Evolutionary conservation across 1,284 basidiomycete species (phyloP), one percentile per base, ranked within the genome.

Genomic region (Exobasidium rhododendri): DNA sequence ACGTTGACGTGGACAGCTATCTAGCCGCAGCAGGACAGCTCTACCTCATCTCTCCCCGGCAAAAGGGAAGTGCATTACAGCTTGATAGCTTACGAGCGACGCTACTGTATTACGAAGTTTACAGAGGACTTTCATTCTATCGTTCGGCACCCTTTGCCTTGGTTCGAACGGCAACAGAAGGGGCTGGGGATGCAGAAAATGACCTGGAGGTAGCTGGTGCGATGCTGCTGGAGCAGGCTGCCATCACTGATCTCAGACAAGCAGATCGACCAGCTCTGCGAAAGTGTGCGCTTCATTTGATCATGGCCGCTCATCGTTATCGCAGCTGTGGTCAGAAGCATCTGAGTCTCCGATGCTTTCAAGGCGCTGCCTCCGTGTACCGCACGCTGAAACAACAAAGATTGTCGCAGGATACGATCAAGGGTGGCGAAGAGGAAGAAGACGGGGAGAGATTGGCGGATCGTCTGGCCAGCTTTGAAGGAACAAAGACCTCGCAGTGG

Each of bases 181-280:
- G 49, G 1, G n/a, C 29, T 13, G 35, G 32, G 10, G 53, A 60
- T 20, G 24, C 43, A 28, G 40, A 59, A 4, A 56, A 61, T 2
- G 69, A 68, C 2, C 83, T 85, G 29, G 84, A 85, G 65, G 79
- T 85, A 2, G 78, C 82, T 0, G 78, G 81, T 13, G 84, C 83
- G 0, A 77, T 85, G 10, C 70, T 85, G 59, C 75, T 85, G 4
- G 84, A 85, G 65, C 83, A 84, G 68, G 83, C 84, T 0, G 84
- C 83, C 0, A 52, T 80, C 1, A 76, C 81, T 0, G 81, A 83
- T 59, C 64, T 83, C 7, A 77, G 78, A 45, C 73, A 69, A 2
- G 22, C 57, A 32, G 70, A 79, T 59, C 73, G 4, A 67, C 78
- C 73, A 59, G 69, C 63, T 69, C 75, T 71, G 50, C 66, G 84